Base-by-base conservation (phyloP, 176 grass and related monocot genomes). In the Avena insularis region DNA sequence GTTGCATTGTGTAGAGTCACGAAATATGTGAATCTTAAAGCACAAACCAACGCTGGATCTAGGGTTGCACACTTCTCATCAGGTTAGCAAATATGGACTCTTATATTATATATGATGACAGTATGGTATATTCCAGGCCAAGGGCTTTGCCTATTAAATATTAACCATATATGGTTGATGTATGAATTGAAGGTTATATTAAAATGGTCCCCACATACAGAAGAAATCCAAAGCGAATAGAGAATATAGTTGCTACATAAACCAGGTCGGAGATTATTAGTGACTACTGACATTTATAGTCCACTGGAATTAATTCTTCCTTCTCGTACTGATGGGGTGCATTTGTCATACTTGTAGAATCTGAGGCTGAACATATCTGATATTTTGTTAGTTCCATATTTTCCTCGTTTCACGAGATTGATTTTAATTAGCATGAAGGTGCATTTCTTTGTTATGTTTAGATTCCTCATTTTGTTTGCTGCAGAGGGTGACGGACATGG, bases 401-500 rank as follows among this genome's bases (percentile, higher is more conserved):
- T 86, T 7, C 38, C 6, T 58, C 0, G 23, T 53, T 77, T 36
- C 31, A 33, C 61, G 6, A 54, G 15, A 51, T 79, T 86, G 13
- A 45, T 68, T 61, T 71, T 53, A 61, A 4, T 64, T 59, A 78
- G 16, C 45, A 63, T 64, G 29, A 71, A 46, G 9, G n/a, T 56
- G 25, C 17, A 84, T 67, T 88, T 87, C 62, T 51, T 47, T 68
- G 64, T 80, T 64, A 82, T 60, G 38, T 85, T 91, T 91, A 79
- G 17, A 49, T 25, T 62, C 65, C 86, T 90, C 86, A 54, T 83
- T 83, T 87, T 84, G 65, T 88, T 86, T 87, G 54, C 77, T 88
- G 61, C 89, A 98, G 96, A 98, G 90, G 85, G 96, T 98, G 40
- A 95, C 96, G 2, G 96, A 98, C 88, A 98, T 98, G 96, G 90